Base-by-base conservation (phyloP, 768 basidiomycete species). In the Boletus sensibilis region DNA sequence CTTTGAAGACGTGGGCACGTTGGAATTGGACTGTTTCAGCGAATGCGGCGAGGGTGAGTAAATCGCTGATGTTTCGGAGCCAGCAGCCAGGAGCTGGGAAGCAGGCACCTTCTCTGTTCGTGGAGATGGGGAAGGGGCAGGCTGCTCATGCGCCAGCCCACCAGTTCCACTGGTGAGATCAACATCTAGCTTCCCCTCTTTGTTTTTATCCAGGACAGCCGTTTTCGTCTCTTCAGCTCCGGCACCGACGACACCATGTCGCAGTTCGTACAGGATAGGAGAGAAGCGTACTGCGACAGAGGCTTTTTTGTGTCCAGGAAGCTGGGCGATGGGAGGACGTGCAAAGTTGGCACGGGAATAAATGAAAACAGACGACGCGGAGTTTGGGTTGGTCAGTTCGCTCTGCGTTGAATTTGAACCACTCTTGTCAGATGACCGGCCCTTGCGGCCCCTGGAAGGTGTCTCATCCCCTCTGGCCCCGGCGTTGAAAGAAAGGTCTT, bases 281-380 rank as follows among this genome's bases (percentile, higher is more conserved):
- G 92, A 95, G 73, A 98, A 99, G 44, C 87, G 79, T 37, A 99
- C 94, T 1, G 92, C 96, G 3, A 98, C 88, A 63, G 90, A 94
- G 0, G 96, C 88, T 64, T 96, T 97, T 74, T 94, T 93, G 77
- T 98, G 92, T 2, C 97, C 97, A 3, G 97, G 95, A 5, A 98
- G 77, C 68, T 95, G 94, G 14, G 94, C 97, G 55, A 98, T 85
- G 0, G 97, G 96, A 1, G 93, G 90, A 41, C 92, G 79, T 1
- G 93, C 86, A 71, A 99, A 92, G 74, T 97, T 98, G 40, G 92
- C 92, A 33, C 97, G 83, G 9, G 94, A 91, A 74, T 98, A 98
- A 64, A 99, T 92, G 76, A 92, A 98, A 29, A 98, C 96, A 16
- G 84, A 84, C 5, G 86, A 78, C 0, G 76, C 73, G 0, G 80